phyloP scores from a whole-genome alignment of 768 basidiomycete genomes.

The Cyclocybe cylindracea region DNA sequence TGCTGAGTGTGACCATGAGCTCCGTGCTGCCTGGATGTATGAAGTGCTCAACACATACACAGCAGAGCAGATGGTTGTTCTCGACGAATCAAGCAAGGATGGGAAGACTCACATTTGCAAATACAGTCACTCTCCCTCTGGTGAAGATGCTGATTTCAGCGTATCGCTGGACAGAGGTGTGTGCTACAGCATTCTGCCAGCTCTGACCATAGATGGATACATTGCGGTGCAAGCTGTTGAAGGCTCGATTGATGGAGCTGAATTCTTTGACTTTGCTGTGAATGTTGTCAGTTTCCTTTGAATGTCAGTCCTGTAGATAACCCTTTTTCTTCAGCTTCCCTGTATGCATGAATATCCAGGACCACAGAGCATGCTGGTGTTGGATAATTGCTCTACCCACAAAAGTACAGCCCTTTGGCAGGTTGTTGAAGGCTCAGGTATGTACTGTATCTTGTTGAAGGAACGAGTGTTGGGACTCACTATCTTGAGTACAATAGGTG shows the following conservation, averaged over 20 bases:
- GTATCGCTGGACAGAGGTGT: constrained; percentile 1
- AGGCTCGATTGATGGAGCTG: constrained; percentile 7
- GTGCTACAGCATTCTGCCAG: constrained; percentile 6
- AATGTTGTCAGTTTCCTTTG: background rate
- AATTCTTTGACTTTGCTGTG: constrained; percentile 4
- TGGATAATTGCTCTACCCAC: constrained; percentile 10
- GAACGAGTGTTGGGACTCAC: background rate
- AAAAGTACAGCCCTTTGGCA: constrained; percentile 1
- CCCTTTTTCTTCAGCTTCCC: background rate
- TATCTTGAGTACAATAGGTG: background rate
- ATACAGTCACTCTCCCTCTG: background rate
- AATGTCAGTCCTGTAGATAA: background rate
- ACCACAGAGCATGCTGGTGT: constrained; percentile 1
- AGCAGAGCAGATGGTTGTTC: background rate
- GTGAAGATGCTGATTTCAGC: background rate
- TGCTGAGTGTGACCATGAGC: too few species aligned
- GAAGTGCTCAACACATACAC: too few species aligned
- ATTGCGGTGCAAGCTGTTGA: constrained; percentile 9
- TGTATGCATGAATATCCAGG: constrained; percentile 4
- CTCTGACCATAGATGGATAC: constrained; percentile 4
- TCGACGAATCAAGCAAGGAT: constrained; percentile 1
- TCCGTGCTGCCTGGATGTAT: too few species aligned
- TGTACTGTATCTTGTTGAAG: background rate
- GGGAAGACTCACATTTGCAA: too few species aligned
- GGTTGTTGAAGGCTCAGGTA: background rate